These are phyloP conservation scores for Quercus suber DNA, from an alignment of 306 rosid genomes.

Conservation along the genomic window DNA sequence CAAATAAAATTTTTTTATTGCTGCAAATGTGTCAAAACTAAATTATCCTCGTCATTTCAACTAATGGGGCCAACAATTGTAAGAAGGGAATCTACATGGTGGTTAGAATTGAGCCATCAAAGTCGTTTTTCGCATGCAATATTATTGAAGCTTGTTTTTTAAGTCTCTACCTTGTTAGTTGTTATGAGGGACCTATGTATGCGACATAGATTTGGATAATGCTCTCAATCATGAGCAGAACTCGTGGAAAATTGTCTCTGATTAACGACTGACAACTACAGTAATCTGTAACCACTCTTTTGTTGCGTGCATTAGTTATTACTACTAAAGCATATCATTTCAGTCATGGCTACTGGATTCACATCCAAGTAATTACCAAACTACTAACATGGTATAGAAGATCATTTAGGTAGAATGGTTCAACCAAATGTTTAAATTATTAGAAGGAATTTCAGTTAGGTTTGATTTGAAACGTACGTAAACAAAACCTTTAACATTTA, in stretches of 20 bases:
- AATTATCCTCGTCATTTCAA: background rate
- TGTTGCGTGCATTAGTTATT: background rate
- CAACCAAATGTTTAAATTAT: too few relatives aligned
- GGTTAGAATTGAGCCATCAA: conserved; percentile 49
- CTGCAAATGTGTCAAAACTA: background rate
- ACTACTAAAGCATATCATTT: background rate
- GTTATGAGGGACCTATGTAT: background rate
- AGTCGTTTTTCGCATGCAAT: conserved; percentile 16
- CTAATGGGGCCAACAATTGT: conserved; percentile 4
- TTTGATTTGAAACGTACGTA: background rate
- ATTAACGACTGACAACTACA: too few relatives aligned
- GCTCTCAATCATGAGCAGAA: background rate
- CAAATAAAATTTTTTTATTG: too few relatives aligned
- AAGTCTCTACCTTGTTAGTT: conserved; percentile 25
- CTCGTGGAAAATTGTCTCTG: background rate
- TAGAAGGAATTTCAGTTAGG: too few relatives aligned
- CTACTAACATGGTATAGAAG: too few relatives aligned
- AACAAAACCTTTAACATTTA: background rate
- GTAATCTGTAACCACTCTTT: background rate
- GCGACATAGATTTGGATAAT: background rate
- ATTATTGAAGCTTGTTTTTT: conserved; percentile 28
- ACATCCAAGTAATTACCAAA: too few relatives aligned
- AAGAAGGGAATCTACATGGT: conserved; percentile 16
- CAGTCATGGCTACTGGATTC: too few relatives aligned
- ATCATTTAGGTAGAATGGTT: too few relatives aligned